Conservation (phyloP, 2,329 filamentous ascomycete species). For the Bimuria novae-zelandiae region DNA sequence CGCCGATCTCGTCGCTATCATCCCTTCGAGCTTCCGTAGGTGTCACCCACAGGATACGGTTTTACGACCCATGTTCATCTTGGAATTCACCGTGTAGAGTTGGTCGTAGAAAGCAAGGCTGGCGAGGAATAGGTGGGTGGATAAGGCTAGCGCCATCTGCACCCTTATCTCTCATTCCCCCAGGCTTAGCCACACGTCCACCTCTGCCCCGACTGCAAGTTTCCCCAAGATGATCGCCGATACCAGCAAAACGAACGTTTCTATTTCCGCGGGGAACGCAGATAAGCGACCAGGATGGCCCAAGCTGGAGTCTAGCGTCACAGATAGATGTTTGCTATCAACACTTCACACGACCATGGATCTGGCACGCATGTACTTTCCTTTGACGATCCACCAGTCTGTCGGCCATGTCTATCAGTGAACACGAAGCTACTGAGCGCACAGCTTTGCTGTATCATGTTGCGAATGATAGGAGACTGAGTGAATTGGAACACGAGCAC, state of each 20-base stretch:
- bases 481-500: constrained; percentile 43
- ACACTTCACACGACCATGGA: not conserved
- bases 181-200: not conserved
- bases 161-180: constrained; percentile 2
- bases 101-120: not conserved
- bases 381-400: not conserved
- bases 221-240: not conserved
- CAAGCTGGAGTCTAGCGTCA: constrained; percentile 6
- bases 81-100: no score
- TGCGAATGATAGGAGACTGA: constrained; percentile 34
- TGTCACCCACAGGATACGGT: no score
- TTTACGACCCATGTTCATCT: no score
- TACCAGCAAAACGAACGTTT: not conserved
- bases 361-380: not conserved
- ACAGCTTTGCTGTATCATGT: constrained; percentile 39
- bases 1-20: no score
- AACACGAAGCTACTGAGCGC: constrained; percentile 37
- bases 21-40: no score
- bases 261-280: constrained; percentile 9
- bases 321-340: not conserved
- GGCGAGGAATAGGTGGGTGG: not conserved
- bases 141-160: not conserved
- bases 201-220: not conserved
- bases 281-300: constrained; percentile 7
- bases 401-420: constrained; percentile 25